Base-by-base conservation (phyloP, 352 stramenopile species). In the Phytopythium montanum region DNA sequence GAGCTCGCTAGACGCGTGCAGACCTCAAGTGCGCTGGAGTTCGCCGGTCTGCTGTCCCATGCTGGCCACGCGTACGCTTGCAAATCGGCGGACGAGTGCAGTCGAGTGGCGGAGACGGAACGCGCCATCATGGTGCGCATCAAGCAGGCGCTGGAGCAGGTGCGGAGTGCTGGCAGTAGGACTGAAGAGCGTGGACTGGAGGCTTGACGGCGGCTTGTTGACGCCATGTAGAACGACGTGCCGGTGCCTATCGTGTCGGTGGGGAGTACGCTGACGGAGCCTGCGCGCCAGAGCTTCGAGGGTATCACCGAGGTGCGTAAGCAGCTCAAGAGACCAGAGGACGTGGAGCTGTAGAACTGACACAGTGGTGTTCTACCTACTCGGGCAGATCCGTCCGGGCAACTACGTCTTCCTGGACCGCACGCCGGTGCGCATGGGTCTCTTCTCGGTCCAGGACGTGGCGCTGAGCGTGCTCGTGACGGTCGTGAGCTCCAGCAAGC, bases 391-490 rank as follows among this genome's bases (percentile, higher is more conserved):
- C 53, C 82, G 80, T 8, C 78, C 79, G 14, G 82, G 79, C 29
- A 92, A 90, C 66, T 90, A 89, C 45, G 73, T 90, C 12, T 92
- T 92, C 54, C 60, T 88, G 14, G 82, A 92, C 55, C 82, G 82
- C 54, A 92, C 82, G 19, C 82, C 82, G 7, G 74, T 92, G 29
- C 70, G 74, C 38, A 90, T 88, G 45, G 82, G 82, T 1, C 51
- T 90, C 14, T 84, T 75, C 50, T 78, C 66, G 16, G 66, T 89
- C 51, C 59, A 87, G 59, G 69, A 89, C 54, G 76, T 92, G 10
- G 74, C 79, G 18, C 65, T 92, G 21, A 69, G 66, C 5, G 68
- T 92, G 54, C 51, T 89, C 3, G 68, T 69, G 3, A 92, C 80
- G 6, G 80, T 92, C 28, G 80, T 92, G 51, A 92, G 80, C 60